Conservation (phyloP, 2,329 filamentous ascomycete species). For the Hypoxylon sp. region DNA sequence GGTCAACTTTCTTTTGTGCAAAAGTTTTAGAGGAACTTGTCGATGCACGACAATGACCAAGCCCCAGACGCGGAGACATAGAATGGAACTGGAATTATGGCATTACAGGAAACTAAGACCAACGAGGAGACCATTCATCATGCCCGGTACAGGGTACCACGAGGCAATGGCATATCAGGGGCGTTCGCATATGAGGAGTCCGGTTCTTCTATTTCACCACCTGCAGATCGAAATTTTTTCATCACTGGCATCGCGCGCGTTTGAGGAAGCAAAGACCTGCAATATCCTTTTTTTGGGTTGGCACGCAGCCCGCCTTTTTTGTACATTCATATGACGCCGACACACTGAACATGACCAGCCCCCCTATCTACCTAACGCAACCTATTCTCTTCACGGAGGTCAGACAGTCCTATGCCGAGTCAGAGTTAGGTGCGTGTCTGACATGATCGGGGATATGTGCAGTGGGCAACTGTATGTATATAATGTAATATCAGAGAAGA, state of each 20-base stretch:
- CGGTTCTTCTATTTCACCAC: conserved; percentile 31
- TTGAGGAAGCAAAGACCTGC: conserved; percentile 19
- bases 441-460: conserved; percentile 35
- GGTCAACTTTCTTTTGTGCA: conserved; percentile 42
- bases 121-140: conserved; percentile 41
- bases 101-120: conserved; percentile 32
- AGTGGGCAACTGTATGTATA: conserved; percentile 42
- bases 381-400: not conserved
- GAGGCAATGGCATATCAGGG: conserved; percentile 44
- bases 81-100: conserved; percentile 40
- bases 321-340: conserved; percentile 40
- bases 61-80: conserved; percentile 41
- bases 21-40: conserved; percentile 34
- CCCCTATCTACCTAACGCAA: conserved; percentile 20
- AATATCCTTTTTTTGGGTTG: conserved; percentile 33
- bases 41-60: conserved; percentile 28
- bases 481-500: conserved; percentile 43
- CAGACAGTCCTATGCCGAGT: conserved; percentile 14
- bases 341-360: conserved; percentile 17
- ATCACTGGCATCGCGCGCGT: conserved; percentile 24
- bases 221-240: conserved; percentile 25
- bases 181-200: conserved; percentile 49
- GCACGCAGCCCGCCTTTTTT: conserved; percentile 32
- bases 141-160: conserved; percentile 43
- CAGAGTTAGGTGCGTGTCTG: conserved; percentile 34